These are phyloP conservation scores for Phytopythium kandeliae DNA, from an alignment of 352 stramenopile genomes.

Conservation along the genomic window DNA sequence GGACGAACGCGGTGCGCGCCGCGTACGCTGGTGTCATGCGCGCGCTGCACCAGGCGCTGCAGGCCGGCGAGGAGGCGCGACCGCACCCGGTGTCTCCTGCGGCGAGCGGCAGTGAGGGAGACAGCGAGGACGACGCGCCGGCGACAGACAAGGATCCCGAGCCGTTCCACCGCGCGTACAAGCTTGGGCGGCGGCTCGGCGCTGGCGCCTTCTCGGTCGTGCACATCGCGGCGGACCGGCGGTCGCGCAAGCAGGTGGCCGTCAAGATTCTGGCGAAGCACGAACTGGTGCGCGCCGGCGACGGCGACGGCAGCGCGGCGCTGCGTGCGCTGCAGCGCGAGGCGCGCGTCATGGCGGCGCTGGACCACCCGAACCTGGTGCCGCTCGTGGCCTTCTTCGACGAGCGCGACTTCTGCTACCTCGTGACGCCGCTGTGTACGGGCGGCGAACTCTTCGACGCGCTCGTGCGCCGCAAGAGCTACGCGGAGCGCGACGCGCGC, in stretches of 20 bases:
- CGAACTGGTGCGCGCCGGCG: slow-evolving; percentile 22
- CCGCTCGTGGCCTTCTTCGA: slow-evolving; percentile 74
- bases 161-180: slow-evolving; percentile 73
- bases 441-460: slow-evolving; percentile 95
- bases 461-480: slow-evolving; percentile 91
- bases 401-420: slow-evolving; percentile 69
- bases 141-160: background rate
- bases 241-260: slow-evolving; percentile 67
- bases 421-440: slow-evolving; percentile 70
- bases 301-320: slow-evolving; percentile 11
- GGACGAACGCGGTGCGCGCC: slow-evolving; percentile 65
- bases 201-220: slow-evolving; percentile 87
- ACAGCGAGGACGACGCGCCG: background rate
- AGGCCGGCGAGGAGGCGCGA: no score
- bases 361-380: slow-evolving; percentile 73
- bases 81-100: no score
- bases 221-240: slow-evolving; percentile 69
- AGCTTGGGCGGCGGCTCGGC: slow-evolving; percentile 81
- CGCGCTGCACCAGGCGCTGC: slow-evolving; percentile 37
- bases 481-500: slow-evolving; percentile 94
- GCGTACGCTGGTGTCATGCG: slow-evolving; percentile 82
- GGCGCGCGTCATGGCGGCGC: slow-evolving; percentile 60
- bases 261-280: slow-evolving; percentile 77
- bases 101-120: slow-evolving; percentile 6
- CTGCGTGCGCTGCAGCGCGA: slow-evolving; percentile 65